Evolutionary conservation across 208 protist species (phyloP).

Genomic region (Leishmania gerbilli): DNA sequence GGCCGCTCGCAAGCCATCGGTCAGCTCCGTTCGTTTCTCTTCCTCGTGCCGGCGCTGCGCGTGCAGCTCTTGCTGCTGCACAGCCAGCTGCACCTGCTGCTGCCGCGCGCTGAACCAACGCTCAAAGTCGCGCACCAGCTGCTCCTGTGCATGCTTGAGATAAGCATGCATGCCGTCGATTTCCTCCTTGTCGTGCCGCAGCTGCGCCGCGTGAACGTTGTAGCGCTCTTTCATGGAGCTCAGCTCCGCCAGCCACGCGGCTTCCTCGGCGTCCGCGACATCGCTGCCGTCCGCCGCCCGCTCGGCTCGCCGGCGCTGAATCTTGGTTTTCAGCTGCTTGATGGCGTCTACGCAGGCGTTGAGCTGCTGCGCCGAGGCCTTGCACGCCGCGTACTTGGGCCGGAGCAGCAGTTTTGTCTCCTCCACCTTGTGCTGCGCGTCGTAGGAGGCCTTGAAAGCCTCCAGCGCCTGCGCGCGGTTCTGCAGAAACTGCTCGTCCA

Average conservation of each 20-base stretch:
- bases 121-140: conserved; percentile 86
- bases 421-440: conserved; percentile 75
- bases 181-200: conserved; percentile 76
- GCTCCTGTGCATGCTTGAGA: conserved; percentile 83
- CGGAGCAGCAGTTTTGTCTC: conserved; percentile 71
- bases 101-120: conserved; percentile 78
- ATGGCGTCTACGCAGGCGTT: conserved; percentile 78
- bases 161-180: conserved; percentile 89
- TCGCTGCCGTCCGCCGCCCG: conserved; percentile 72
- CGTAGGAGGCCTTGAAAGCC: conserved; percentile 83
- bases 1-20: conserved; percentile 4
- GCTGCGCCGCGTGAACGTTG: conserved; percentile 44
- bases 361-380: conserved; percentile 56
- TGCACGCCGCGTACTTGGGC: conserved; percentile 68
- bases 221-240: conserved; percentile 50
- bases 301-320: conserved; percentile 83
- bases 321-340: conserved; percentile 64
- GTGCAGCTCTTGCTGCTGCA: conserved; percentile 29
- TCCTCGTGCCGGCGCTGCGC: not conserved
- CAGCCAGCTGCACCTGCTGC: conserved; percentile 61
- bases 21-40: conserved; percentile 5
- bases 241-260: conserved; percentile 32
- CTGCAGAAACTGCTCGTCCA: conserved; percentile 67
- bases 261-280: conserved; percentile 53
- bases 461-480: conserved; percentile 87